Evolutionary conservation across 192 early-diverging fungal species (phyloP).

Genomic region (Podila epigama): DNA sequence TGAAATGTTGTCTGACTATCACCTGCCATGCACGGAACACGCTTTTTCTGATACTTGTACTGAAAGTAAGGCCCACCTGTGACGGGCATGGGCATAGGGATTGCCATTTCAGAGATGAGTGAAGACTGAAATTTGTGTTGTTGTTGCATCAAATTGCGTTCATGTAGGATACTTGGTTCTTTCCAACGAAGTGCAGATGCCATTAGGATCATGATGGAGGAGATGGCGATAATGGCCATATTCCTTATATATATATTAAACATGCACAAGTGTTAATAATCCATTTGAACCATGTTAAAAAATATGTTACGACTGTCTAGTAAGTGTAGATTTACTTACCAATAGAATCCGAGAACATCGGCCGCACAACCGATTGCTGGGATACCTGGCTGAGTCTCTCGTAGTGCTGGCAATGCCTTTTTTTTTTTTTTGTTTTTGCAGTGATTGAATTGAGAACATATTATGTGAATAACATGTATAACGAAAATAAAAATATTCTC

Average conservation of each 20-base stretch:
- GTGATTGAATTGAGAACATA: background rate
- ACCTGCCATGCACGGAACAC: constrained; percentile 20
- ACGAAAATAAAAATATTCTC: background rate
- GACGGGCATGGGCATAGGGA: constrained; percentile 37
- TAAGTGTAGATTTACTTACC: constrained; percentile 15
- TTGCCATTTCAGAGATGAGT: constrained; percentile 40
- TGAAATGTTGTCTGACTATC: no score
- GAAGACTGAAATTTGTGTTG: constrained; percentile 39
- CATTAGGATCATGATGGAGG: constrained; percentile 50
- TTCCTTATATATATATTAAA: constrained; percentile 36
- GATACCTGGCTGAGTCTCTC: constrained; percentile 12
- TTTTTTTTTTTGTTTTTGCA: background rate
- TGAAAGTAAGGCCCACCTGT: constrained; percentile 34
- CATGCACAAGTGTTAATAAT: background rate
- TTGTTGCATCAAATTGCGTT: constrained; percentile 25
- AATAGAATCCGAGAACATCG: constrained; percentile 17
- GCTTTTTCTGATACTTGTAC: constrained; percentile 20
- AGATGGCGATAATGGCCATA: constrained; percentile 57
- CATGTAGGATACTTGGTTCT: constrained; percentile 26
- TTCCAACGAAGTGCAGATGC: constrained; percentile 52
- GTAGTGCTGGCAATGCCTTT: constrained; percentile 12
- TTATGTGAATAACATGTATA: background rate
- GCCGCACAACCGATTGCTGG: constrained; percentile 49
- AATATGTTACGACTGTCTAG: background rate
- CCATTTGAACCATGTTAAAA: background rate